Conservation (phyloP, 768 basidiomycete species). For the Mycena vulgaris region DNA sequence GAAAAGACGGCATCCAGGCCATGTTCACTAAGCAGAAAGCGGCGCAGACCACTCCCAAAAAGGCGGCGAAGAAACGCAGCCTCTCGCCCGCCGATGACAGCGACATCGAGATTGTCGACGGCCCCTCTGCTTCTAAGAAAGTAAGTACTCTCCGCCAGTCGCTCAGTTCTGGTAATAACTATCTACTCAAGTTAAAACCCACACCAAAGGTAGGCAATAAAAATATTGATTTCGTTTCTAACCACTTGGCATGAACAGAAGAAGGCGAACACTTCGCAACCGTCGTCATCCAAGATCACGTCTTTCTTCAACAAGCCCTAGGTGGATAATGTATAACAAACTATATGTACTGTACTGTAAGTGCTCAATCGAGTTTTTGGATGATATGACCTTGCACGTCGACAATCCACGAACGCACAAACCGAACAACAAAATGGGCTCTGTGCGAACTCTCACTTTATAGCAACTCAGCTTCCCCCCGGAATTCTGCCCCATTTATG, state of each 20-base stretch:
- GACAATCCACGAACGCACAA: too few relatives aligned
- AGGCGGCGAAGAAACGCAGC: constrained; percentile 17
- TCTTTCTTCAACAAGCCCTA: constrained; percentile 12
- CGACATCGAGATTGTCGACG: constrained; percentile 16
- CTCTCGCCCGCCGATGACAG: constrained; percentile 9
- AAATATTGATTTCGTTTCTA: neutral
- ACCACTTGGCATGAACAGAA: neutral
- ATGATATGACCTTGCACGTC: too few relatives aligned
- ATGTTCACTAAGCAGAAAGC: constrained; percentile 81
- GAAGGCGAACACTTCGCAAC: neutral
- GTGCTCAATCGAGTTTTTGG: neutral
- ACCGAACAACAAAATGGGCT: too few relatives aligned
- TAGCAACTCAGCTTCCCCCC: too few relatives aligned
- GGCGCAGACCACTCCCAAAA: constrained; percentile 22
- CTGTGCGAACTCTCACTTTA: too few relatives aligned
- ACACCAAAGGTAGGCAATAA: constrained; percentile 1
- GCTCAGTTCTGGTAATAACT: neutral
- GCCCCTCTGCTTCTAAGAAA: constrained; percentile 31
- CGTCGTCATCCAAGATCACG: constrained; percentile 18
- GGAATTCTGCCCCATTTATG: too few relatives aligned
- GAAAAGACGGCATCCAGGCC: constrained; percentile 90
- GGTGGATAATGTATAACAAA: neutral
- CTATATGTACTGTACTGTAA: neutral
- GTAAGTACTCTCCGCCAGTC: constrained; percentile 6
- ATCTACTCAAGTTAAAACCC: constrained; percentile 6